phyloP scores from a whole-genome alignment of 164 flowering plant species.

The Magnolia officinalis region DNA sequence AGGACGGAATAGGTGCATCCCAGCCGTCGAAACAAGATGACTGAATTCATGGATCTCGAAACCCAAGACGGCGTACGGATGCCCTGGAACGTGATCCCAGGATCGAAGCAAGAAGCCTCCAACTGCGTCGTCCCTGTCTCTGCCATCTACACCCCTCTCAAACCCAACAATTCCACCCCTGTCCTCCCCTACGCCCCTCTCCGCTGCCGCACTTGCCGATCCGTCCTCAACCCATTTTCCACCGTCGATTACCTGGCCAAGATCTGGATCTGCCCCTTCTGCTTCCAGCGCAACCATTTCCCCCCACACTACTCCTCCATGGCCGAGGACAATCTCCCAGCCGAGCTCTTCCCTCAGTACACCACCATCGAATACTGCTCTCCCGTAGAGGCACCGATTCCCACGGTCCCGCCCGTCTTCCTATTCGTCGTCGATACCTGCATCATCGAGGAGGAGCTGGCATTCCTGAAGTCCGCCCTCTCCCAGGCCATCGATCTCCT shows the following conservation, averaged over 20 bases:
- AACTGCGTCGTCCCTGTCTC: conserved; percentile 68
- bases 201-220: conserved; percentile 82
- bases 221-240: conserved; percentile 83
- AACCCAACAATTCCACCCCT: conserved; percentile 45
- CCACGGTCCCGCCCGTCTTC: conserved; percentile 59
- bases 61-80: conserved; percentile 78
- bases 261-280: conserved; percentile 95
- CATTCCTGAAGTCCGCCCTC: conserved; percentile 60
- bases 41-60: conserved; percentile 79
- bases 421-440: conserved; percentile 82
- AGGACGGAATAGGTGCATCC: background rate
- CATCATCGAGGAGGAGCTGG: conserved; percentile 83
- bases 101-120: conserved; percentile 63
- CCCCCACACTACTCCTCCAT: conserved; percentile 65
- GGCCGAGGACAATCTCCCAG: conserved; percentile 71
- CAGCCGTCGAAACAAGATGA: conserved; percentile 30
- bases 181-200: conserved; percentile 74
- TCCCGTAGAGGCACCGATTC: conserved; percentile 20
- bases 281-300: conserved; percentile 80
- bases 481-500: conserved; percentile 67
- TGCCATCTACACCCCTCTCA: conserved; percentile 80
- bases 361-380: conserved; percentile 68
- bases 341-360: conserved; percentile 80
- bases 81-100: conserved; percentile 96
- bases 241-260: conserved; percentile 74